These are phyloP conservation scores for Pleurozium schreberi DNA, from an alignment of 225 moss, liverwort and hornwort genomes.

Conservation along the genomic window DNA sequence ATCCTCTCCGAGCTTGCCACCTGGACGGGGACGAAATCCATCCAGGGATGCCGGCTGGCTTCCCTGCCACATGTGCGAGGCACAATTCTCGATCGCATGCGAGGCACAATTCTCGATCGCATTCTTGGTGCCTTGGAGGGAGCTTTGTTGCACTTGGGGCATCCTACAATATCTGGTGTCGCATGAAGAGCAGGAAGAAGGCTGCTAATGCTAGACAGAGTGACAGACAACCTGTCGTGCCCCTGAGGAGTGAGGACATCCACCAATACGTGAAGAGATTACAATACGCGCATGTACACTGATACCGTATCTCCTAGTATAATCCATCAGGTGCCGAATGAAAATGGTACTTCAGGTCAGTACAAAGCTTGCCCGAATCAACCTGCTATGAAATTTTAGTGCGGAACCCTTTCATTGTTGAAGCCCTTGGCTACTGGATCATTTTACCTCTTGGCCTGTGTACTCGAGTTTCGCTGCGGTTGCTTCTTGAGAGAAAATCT, in stretches of 20 bases:
- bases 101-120: constrained; percentile 73
- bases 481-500: not conserved
- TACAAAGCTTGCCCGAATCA: not conserved
- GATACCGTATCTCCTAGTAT: no score
- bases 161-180: constrained; percentile 82
- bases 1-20: no score
- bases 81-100: no score
- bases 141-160: constrained; percentile 59
- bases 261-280: not conserved
- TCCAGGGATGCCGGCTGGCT: no score
- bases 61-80: no score
- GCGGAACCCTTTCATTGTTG: not conserved
- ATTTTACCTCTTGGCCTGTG: not conserved
- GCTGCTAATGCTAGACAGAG: not conserved
- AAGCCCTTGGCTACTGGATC: not conserved
- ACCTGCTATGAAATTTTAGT: not conserved
- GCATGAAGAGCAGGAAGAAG: constrained; percentile 28
- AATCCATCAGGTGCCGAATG: not conserved
- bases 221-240: constrained; percentile 22
- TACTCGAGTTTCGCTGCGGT: not conserved
- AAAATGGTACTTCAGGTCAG: not conserved
- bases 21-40: no score
- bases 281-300: no score
- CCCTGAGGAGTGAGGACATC: constrained; percentile 26
- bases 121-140: constrained; percentile 76